These are phyloP conservation scores for Dothiorella sarmentorum DNA, from an alignment of 2,329 filamentous ascomycete species.

Conservation along the genomic window DNA sequence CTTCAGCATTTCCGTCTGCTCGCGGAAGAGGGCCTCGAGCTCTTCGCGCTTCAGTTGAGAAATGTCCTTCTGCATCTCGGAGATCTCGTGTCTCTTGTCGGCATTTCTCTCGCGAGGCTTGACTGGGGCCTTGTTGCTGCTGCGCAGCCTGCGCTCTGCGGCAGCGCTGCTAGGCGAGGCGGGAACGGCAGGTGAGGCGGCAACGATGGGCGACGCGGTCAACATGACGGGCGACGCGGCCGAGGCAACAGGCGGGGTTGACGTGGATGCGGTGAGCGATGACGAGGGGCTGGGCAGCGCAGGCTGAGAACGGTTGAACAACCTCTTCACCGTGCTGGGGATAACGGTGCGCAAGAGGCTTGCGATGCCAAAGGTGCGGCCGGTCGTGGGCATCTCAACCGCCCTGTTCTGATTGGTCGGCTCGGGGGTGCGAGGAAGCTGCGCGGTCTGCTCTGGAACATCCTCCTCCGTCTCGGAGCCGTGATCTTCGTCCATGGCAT, in stretches of 20 bases:
- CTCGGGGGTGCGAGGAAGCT: neutral
- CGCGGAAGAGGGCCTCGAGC: neutral
- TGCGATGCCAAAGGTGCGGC: neutral
- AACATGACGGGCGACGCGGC: no score
- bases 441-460: neutral
- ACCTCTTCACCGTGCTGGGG: neutral
- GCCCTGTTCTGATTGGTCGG: neutral
- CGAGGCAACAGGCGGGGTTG: neutral
- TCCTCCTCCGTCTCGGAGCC: slow-evolving; percentile 12
- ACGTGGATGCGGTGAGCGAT: no score
- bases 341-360: neutral
- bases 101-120: slow-evolving; percentile 10
- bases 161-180: neutral
- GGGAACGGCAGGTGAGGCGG: no score
- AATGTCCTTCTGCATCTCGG: neutral
- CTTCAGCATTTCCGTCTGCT: neutral
- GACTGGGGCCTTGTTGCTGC: neutral
- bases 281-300: no score
- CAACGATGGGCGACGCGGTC: neutral
- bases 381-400: neutral
- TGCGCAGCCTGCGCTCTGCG: neutral
- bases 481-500: neutral
- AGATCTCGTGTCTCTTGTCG: neutral
- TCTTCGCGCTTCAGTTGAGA: neutral
- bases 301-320: neutral